phyloP scores from a whole-genome alignment of 2,329 filamentous ascomycete genomes.

The Annulohypoxylon truncatum region DNA sequence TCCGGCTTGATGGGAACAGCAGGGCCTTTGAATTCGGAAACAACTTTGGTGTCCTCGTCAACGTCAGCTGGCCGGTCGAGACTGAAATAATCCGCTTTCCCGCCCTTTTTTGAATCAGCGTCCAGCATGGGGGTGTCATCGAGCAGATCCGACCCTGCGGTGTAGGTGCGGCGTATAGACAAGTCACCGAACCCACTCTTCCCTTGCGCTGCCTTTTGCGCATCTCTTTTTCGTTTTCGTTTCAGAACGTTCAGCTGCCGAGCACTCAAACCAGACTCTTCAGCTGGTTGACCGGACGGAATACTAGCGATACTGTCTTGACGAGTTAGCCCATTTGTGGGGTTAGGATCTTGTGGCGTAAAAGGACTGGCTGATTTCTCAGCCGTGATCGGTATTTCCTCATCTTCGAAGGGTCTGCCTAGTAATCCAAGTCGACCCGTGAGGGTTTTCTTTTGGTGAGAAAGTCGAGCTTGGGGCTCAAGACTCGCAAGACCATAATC shows the following conservation, averaged over 20 bases:
- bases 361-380: slow-evolving; percentile 65
- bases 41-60: slow-evolving; percentile 91
- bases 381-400: slow-evolving; percentile 74
- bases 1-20: slow-evolving; percentile 85
- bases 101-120: slow-evolving; percentile 68
- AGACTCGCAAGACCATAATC: slow-evolving; percentile 86
- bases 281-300: slow-evolving; percentile 58
- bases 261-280: slow-evolving; percentile 83
- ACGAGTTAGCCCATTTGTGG: slow-evolving; percentile 50
- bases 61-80: slow-evolving; percentile 80
- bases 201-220: slow-evolving; percentile 84
- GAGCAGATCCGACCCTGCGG: slow-evolving; percentile 69
- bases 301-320: slow-evolving; percentile 53
- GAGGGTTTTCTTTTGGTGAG: slow-evolving; percentile 90
- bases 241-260: slow-evolving; percentile 95
- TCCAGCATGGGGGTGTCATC: slow-evolving; percentile 69
- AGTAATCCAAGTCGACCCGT: slow-evolving; percentile 83
- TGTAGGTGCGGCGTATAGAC: slow-evolving; percentile 73
- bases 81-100: slow-evolving; percentile 87
- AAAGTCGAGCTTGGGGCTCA: slow-evolving; percentile 82
- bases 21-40: slow-evolving; percentile 94
- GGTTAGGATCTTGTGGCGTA: slow-evolving; percentile 57
- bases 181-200: slow-evolving; percentile 93
- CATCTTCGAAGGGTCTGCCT: slow-evolving; percentile 86
- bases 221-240: slow-evolving; percentile 89